Evolutionary conservation across 805 yeast species (phyloP).

Genomic region (Spathaspora sp.): DNA sequence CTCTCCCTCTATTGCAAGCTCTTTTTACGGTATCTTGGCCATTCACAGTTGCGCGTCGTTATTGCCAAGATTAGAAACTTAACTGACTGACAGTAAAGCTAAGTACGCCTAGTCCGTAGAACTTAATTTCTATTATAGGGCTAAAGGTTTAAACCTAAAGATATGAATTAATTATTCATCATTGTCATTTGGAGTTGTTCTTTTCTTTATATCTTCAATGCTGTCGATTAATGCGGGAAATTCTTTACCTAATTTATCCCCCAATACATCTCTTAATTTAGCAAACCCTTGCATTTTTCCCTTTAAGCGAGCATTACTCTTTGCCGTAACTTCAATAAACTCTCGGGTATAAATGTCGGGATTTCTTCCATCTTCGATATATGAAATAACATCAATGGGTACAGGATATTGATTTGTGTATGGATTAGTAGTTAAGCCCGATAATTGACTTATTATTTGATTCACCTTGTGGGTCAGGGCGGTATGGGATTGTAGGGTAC

Average conservation of each 20-base stretch:
- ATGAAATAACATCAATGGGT: slow-evolving; percentile 83
- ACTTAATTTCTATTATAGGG: too few relatives aligned
- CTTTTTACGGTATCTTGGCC: too few relatives aligned
- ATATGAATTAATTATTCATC: not conserved
- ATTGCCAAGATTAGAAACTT: too few relatives aligned
- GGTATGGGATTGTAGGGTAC: slow-evolving; percentile 73
- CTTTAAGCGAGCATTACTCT: slow-evolving; percentile 80
- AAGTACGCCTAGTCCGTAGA: too few relatives aligned
- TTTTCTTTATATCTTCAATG: slow-evolving; percentile 52
- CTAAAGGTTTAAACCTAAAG: too few relatives aligned
- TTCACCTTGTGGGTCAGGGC: slow-evolving; percentile 40
- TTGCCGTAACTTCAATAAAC: slow-evolving; percentile 89
- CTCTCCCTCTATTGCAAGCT: too few relatives aligned
- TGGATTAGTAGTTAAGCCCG: slow-evolving; percentile 29
- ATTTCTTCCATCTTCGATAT: slow-evolving; percentile 93
- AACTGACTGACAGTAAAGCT: too few relatives aligned
- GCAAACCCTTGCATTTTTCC: slow-evolving; percentile 76
- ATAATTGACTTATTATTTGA: slow-evolving; percentile 36
- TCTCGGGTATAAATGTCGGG: slow-evolving; percentile 97
- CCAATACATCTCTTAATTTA: slow-evolving; percentile 61
- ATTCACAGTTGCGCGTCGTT: too few relatives aligned
- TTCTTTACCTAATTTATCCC: slow-evolving; percentile 65
- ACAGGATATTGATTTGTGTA: slow-evolving; percentile 41
- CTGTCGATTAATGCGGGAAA: slow-evolving; percentile 69
- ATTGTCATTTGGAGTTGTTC: slow-evolving; percentile 26